Conservation (phyloP, 139 green algal genomes). For the Picocystis salinarum region DNA sequence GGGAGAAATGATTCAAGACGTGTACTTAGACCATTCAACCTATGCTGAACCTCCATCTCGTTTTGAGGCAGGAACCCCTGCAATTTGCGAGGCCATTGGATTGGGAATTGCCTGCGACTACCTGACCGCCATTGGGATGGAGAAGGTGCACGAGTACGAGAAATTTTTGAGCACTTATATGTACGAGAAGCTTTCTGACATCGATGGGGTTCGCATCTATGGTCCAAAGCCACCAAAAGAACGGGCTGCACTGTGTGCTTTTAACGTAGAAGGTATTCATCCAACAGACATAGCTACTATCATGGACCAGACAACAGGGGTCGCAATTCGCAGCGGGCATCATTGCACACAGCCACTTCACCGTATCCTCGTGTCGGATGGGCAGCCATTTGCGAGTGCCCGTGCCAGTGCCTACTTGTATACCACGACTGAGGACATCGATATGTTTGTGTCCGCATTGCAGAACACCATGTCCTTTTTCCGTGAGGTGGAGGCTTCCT, state of each 20-base stretch:
- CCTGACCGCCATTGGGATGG: slow-evolving; percentile 50
- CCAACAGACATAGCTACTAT: slow-evolving; percentile 84
- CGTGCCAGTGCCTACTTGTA: slow-evolving; percentile 65
- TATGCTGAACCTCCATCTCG: slow-evolving; percentile 70
- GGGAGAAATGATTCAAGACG: slow-evolving; percentile 95
- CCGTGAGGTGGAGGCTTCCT: slow-evolving; percentile 10
- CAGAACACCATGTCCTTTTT: slow-evolving; percentile 78
- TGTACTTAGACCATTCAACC: slow-evolving; percentile 77
- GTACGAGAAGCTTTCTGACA: slow-evolving; percentile 40
- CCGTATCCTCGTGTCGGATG: slow-evolving; percentile 30
- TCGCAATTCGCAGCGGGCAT: slow-evolving; percentile 83
- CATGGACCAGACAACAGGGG: slow-evolving; percentile 54
- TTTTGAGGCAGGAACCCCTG: slow-evolving; percentile 93
- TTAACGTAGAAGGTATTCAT: slow-evolving; percentile 91
- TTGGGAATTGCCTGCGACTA: slow-evolving; percentile 13
- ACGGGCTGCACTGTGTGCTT: slow-evolving; percentile 64
- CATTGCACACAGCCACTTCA: slow-evolving; percentile 96
- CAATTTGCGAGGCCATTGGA: slow-evolving; percentile 66
- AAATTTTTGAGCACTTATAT: slow-evolving; percentile 39
- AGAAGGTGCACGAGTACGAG: slow-evolving; percentile 50
- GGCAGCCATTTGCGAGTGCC: not conserved
- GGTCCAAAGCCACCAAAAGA: slow-evolving; percentile 41
- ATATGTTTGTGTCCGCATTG: slow-evolving; percentile 62
- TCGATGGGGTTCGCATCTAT: slow-evolving; percentile 65
- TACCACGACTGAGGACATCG: slow-evolving; percentile 80